These are phyloP conservation scores for Pseudogymnoascus sp. DNA, from an alignment of 2,329 filamentous ascomycete species.

Conservation along the genomic window DNA sequence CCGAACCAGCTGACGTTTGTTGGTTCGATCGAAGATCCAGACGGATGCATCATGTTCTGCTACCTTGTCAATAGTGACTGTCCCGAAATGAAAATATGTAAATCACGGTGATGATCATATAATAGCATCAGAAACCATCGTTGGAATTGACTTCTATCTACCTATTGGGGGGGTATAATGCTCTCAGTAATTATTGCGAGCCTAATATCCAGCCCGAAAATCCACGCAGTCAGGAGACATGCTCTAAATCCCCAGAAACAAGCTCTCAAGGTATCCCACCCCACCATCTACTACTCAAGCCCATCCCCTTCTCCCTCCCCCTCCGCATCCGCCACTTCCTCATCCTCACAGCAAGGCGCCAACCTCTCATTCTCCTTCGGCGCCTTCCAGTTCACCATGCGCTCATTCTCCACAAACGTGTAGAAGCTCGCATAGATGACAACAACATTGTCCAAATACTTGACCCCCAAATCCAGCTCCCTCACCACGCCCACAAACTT, in stretches of 20 bases:
- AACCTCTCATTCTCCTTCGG: conserved; percentile 31
- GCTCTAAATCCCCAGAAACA: neutral
- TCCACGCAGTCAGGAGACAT: neutral
- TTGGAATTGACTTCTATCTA: neutral
- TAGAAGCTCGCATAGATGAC: conserved; percentile 56
- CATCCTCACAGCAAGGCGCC: conserved; percentile 17
- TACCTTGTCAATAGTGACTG: neutral
- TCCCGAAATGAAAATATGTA: neutral
- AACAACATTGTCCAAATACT: conserved; percentile 55
- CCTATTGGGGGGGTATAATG: neutral
- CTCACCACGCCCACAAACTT: conserved; percentile 51
- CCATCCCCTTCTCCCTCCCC: neutral
- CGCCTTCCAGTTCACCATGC: conserved; percentile 60
- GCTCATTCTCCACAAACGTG: conserved; percentile 57
- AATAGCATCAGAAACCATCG: neutral
- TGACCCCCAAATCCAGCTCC: conserved; percentile 51
- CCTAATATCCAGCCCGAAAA: neutral
- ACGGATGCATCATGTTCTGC: neutral
- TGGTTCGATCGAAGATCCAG: no score
- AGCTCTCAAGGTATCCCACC: neutral
- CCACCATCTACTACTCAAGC: neutral
- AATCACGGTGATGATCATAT: neutral
- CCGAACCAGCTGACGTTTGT: neutral
- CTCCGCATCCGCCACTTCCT: conserved; percentile 14
- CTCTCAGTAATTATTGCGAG: neutral